These are phyloP conservation scores for Cicer chorassanicum DNA, from an alignment of 306 rosid genomes.

Conservation along the genomic window DNA sequence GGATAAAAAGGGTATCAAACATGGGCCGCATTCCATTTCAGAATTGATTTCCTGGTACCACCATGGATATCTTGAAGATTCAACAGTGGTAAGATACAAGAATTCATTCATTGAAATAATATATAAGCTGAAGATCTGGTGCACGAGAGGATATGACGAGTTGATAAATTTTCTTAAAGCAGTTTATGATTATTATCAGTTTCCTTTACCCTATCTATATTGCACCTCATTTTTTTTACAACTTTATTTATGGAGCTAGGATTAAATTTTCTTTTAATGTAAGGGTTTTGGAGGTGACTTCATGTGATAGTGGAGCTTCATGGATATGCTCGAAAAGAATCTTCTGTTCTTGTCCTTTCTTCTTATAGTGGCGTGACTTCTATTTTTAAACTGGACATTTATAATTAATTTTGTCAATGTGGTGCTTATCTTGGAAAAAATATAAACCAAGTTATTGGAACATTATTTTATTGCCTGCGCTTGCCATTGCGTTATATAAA, in stretches of 20 bases:
- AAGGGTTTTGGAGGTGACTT: constrained; percentile 10
- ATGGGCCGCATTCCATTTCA: constrained; percentile 80
- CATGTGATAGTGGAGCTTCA: background rate
- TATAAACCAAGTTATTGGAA: constrained; percentile 20
- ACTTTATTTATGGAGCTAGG: constrained; percentile 15
- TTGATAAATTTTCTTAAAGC: constrained; percentile 15
- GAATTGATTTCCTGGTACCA: constrained; percentile 78
- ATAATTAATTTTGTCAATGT: background rate
- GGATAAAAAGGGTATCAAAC: constrained; percentile 73
- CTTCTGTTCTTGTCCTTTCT: constrained; percentile 4
- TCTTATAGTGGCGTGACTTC: background rate
- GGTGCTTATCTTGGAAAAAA: constrained; percentile 16
- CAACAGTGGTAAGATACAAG: constrained; percentile 65
- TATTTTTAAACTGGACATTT: constrained; percentile 1
- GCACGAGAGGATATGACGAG: constrained; percentile 27
- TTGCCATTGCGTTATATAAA: constrained; percentile 14
- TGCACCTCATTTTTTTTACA: background rate
- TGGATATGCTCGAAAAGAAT: constrained; percentile 34
- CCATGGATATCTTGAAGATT: constrained; percentile 77
- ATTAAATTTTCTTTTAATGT: constrained; percentile 13
- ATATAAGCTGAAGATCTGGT: constrained; percentile 7
- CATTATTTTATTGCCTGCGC: constrained; percentile 30
- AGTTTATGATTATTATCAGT: constrained; percentile 4
- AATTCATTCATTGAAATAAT: constrained; percentile 20
- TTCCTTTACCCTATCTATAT: constrained; percentile 1